Percentiles rank a stretch among this genome's conserved stretches.
These are phyloP conservation scores for Phytopythium vexans DNA, from an alignment of 352 stramenopile genomes.

Conservation along the genomic window DNA sequence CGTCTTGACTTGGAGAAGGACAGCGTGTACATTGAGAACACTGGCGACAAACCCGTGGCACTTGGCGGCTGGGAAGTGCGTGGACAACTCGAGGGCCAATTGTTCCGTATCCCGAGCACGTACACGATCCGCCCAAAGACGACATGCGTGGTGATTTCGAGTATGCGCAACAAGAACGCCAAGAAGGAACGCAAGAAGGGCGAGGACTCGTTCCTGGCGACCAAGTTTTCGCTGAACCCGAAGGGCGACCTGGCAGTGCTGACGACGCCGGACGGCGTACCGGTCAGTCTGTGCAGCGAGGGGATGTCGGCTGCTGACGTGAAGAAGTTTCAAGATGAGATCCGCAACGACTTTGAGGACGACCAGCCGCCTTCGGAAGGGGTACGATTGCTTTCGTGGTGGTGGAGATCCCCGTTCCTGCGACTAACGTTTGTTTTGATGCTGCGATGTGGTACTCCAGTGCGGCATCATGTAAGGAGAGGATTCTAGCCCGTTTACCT, in stretches of 20 bases:
- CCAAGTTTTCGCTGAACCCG: constrained; percentile 74
- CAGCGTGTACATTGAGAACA: constrained; percentile 73
- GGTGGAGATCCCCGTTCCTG: background rate
- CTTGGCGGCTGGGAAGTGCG: constrained; percentile 69
- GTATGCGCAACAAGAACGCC: constrained; percentile 75
- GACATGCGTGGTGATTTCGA: constrained; percentile 75
- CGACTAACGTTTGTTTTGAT: constrained; percentile 1
- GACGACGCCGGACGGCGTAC: constrained; percentile 55
- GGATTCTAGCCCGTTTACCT: background rate
- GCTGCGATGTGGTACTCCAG: constrained; percentile 4
- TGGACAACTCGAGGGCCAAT: constrained; percentile 50
- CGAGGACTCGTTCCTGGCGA: constrained; percentile 76
- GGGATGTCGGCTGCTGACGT: constrained; percentile 59
- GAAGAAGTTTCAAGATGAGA: constrained; percentile 49
- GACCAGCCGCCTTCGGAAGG: constrained; percentile 45
- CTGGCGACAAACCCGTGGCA: constrained; percentile 49
- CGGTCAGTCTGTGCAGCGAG: constrained; percentile 63
- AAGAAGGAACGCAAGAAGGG: constrained; percentile 68
- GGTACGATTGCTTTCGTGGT: constrained; percentile 26
- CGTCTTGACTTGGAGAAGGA: constrained; percentile 73
- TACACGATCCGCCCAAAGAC: constrained; percentile 70
- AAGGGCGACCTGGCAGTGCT: constrained; percentile 70
- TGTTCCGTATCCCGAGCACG: constrained; percentile 63
- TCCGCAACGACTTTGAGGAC: constrained; percentile 47
- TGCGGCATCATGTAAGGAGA: constrained; percentile 38